Evolutionary conservation across 805 yeast genomes (phyloP), one percentile per base, ranked within the genome.

Genomic region (Pichia nanzhaoensis): DNA sequence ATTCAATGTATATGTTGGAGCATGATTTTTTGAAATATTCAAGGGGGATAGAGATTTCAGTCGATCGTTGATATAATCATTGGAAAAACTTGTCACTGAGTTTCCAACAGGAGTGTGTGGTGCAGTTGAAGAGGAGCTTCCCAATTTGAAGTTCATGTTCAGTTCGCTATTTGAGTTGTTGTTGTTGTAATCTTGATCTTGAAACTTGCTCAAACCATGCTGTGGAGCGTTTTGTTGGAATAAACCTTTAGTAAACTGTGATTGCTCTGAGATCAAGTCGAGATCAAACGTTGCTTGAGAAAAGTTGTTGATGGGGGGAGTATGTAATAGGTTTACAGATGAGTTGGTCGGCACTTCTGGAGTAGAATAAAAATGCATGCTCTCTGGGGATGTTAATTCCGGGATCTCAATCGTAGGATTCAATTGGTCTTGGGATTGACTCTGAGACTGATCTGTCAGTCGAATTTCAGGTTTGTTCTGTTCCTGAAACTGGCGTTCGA

Each of bases 1-100:
- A 63, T 95, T 97, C 44, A 95, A 68, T 0, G 98, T 93, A 60
- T 93, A 93, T 56, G 90, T 97, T 1, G 64, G 64, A 5, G 61
- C 57, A 0, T 95, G 82, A 0, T 90, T 86, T 73, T 57, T 83
- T 80, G 42, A 54, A 36, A 39, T 38, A 10, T 40, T 39, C 7
- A 41, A 45, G 28, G 44, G 35, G 18, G 47, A 45, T 0, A 91
- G 48, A 21, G 3, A 50, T 34, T 8, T 50, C 41, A 10, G 9
- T 17, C 13, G 34, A 24, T 24, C 28, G 28, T 24, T 10, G 10
- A 6, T 24, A 4, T 18, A 16, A 22, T 40, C 39, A 19, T 18
- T 24, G 9, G 39, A 32, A 37, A 50, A 43, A 3, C 37, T 28
- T 6, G 51, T 50, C 2, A 41, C 19, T 8, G 44, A 37, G 17